phyloP scores from a whole-genome alignment of 129 eudicot genomes.

The Apium graveolens region DNA sequence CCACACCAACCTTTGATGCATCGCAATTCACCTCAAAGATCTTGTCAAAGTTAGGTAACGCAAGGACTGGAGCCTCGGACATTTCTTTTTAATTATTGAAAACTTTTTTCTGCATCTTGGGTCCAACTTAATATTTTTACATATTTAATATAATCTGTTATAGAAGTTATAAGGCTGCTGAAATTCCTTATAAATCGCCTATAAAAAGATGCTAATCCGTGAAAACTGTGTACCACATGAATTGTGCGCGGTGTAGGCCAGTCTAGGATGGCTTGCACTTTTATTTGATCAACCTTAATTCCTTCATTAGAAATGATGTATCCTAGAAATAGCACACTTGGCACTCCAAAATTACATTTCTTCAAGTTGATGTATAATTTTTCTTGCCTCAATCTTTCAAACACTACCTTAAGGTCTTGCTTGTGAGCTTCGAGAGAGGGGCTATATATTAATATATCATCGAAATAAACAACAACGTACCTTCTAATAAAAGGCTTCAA shows the following conservation, averaged over 20 bases:
- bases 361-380: not conserved
- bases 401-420: not conserved
- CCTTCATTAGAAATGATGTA: conserved; percentile 2
- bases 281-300: not conserved
- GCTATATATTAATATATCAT: conserved; percentile 12
- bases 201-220: conserved; percentile 8
- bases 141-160: not conserved
- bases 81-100: not conserved
- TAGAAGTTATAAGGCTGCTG: conserved; percentile 4
- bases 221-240: conserved; percentile 12
- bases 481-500: too few relatives aligned
- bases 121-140: not conserved
- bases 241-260: not conserved
- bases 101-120: not conserved
- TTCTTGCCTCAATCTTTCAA: not conserved
- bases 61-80: not conserved
- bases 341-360: conserved; percentile 1
- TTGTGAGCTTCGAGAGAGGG: not conserved
- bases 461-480: conserved; percentile 8
- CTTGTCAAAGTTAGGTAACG: not conserved
- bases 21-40: not conserved
- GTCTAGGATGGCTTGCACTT: not conserved
- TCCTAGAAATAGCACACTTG: not conserved
- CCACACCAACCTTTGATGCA: not conserved
- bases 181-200: conserved; percentile 12